Conservation (phyloP, 176 grass and related monocot genomes). For the Oryza nivara region DNA sequence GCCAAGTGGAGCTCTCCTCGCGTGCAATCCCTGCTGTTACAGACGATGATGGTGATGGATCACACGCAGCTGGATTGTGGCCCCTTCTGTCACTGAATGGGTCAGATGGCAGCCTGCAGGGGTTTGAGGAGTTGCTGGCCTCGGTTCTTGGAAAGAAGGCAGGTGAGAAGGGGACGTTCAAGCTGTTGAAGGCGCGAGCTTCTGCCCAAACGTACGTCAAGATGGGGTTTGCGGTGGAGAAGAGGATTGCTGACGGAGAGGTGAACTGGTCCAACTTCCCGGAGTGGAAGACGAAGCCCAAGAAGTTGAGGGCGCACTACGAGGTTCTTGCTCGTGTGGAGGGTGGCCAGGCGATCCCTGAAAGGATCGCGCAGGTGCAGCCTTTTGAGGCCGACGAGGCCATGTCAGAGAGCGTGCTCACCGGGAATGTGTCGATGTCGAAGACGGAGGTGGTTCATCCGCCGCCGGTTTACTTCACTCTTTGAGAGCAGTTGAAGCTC, state of each 20-base stretch:
- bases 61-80: slow-evolving; percentile 52
- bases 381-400: slow-evolving; percentile 49
- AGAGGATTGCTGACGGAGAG: slow-evolving; percentile 57
- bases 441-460: slow-evolving; percentile 52
- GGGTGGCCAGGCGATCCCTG: slow-evolving; percentile 61
- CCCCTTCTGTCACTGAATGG: slow-evolving; percentile 78
- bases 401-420: slow-evolving; percentile 45
- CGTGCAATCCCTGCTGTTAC: slow-evolving; percentile 30
- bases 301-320: slow-evolving; percentile 65
- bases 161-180: slow-evolving; percentile 68
- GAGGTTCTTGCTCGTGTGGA: slow-evolving; percentile 88
- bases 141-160: slow-evolving; percentile 66
- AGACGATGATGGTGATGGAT: slow-evolving; percentile 45
- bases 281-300: slow-evolving; percentile 71
- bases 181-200: slow-evolving; percentile 61
- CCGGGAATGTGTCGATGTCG: slow-evolving; percentile 58
- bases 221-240: slow-evolving; percentile 70
- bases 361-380: slow-evolving; percentile 63
- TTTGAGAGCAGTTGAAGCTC: slow-evolving; percentile 49
- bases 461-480: slow-evolving; percentile 64
- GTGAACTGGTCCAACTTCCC: slow-evolving; percentile 61
- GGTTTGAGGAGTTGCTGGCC: slow-evolving; percentile 77
- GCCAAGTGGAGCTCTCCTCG: slow-evolving; percentile 79
- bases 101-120: slow-evolving; percentile 65
- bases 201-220: slow-evolving; percentile 83